Evolutionary conservation across 1,284 basidiomycete genomes (phyloP).

Genomic region (Takashimella koratensis): DNA sequence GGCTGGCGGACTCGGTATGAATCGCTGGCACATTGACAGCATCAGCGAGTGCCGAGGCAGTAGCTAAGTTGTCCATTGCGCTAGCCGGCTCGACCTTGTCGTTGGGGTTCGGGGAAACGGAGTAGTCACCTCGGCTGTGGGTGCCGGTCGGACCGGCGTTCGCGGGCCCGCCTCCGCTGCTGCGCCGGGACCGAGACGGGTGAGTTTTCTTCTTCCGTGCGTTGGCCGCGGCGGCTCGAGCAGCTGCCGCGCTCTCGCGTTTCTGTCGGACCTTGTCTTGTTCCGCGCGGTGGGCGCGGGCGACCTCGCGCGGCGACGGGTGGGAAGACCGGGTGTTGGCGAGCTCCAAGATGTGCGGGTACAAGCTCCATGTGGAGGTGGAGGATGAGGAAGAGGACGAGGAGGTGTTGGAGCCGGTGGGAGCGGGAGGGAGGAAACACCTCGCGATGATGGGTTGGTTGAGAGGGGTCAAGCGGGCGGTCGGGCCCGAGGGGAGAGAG

Average conservation of each 20-base stretch:
- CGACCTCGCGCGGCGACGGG: constrained; percentile 30
- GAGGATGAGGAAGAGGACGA: constrained; percentile 6
- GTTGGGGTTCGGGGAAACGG: constrained; percentile 16
- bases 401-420: constrained; percentile 3
- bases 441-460: constrained; percentile 29
- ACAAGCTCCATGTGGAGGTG: constrained; percentile 17
- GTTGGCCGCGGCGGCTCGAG: constrained; percentile 25
- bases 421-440: constrained; percentile 18
- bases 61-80: constrained; percentile 2
- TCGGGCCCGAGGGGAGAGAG: constrained; percentile 7
- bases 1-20: constrained; percentile 15
- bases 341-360: constrained; percentile 29
- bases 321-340: constrained; percentile 29
- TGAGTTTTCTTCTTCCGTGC: constrained; percentile 12
- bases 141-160: constrained; percentile 4
- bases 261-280: constrained; percentile 29
- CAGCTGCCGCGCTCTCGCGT: constrained; percentile 30
- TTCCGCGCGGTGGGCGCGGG: constrained; percentile 21
- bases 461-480: constrained; percentile 23
- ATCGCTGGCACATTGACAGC: constrained; percentile 4
- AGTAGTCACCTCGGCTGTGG: constrained; percentile 16
- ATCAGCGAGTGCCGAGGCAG: not conserved
- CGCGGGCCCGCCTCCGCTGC: constrained; percentile 8
- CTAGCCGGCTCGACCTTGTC: constrained; percentile 15
- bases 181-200: constrained; percentile 10